phyloP scores from a whole-genome alignment of 78 protist genomes.

The Chrysochromulina tobinii region DNA sequence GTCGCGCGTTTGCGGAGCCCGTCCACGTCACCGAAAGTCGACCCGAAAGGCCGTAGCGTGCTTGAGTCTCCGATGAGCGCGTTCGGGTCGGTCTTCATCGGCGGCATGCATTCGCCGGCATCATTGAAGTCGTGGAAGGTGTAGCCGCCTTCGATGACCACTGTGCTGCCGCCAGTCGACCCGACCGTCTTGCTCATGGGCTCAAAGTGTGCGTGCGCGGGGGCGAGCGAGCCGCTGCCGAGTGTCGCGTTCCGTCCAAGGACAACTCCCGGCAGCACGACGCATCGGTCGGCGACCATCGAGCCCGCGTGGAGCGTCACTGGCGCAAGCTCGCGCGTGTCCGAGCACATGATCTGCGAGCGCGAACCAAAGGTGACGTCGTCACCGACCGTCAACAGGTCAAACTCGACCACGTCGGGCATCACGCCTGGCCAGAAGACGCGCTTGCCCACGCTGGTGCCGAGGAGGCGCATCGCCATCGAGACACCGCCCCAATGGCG shows the following conservation, averaged over 20 bases:
- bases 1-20: too few species aligned
- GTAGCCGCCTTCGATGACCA: not conserved
- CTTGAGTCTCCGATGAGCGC: not conserved
- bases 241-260: not conserved
- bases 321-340: too few species aligned
- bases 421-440: conserved; percentile 16
- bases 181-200: not conserved
- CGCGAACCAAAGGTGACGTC: conserved; percentile 30
- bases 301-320: not conserved
- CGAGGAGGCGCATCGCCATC: not conserved
- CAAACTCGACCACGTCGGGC: conserved; percentile 21
- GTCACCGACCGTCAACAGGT: conserved; percentile 20
- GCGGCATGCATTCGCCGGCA: too few species aligned
- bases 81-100: not conserved
- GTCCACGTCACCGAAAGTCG: too few species aligned
- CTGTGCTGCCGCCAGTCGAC: not conserved
- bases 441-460: not conserved
- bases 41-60: not conserved
- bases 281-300: conserved; percentile 6
- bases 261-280: not conserved
- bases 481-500: not conserved
- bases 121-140: not conserved
- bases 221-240: not conserved
- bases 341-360: not conserved
- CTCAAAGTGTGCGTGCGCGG: not conserved